Percentiles rank a stretch among this genome's conserved stretches.
phyloP scores from a whole-genome alignment of 192 early-diverging fungal species.

The Coemansia sp. region DNA sequence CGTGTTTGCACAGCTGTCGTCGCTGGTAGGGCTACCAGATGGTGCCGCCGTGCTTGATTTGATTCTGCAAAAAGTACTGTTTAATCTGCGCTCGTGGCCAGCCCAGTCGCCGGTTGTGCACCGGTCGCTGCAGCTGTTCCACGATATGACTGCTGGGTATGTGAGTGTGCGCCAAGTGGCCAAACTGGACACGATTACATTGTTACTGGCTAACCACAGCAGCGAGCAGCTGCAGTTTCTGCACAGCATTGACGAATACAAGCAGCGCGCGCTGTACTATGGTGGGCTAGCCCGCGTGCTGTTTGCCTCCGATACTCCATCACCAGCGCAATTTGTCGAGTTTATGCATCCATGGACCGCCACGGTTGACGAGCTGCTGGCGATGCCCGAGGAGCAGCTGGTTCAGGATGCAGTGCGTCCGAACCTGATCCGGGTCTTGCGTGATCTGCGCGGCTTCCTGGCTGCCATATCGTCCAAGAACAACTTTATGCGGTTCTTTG shows the following conservation, averaged over 20 bases:
- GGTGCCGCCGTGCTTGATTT: constrained; percentile 43
- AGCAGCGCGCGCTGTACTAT: constrained; percentile 72
- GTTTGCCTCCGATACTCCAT: constrained; percentile 63
- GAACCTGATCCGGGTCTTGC: constrained; percentile 61
- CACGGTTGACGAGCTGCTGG: constrained; percentile 55
- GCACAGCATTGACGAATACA: constrained; percentile 56
- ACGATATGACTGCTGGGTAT: constrained; percentile 76
- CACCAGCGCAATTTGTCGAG: constrained; percentile 58
- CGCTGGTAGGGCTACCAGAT: constrained; percentile 66
- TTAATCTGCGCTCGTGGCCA: constrained; percentile 64
- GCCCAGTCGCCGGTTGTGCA: constrained; percentile 56
- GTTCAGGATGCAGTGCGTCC: constrained; percentile 49
- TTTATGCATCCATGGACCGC: constrained; percentile 72
- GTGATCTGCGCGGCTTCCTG: constrained; percentile 76
- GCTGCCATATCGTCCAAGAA: constrained; percentile 58
- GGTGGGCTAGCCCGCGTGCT: constrained; percentile 72
- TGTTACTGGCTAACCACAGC: constrained; percentile 71
- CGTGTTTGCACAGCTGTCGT: constrained; percentile 64
- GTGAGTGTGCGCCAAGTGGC: constrained; percentile 73
- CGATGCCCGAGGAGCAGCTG: constrained; percentile 56
- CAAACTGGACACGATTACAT: constrained; percentile 67
- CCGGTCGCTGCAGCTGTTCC: constrained; percentile 68
- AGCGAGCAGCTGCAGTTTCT: constrained; percentile 71
- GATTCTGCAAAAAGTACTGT: constrained; percentile 50
- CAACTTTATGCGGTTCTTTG: constrained; percentile 71